A percentile compares a stretch with the other conserved stretches of the same genome.
Evolutionary conservation across 495 filamentous ascomycete species (phyloP).

Genomic region (Daldinia concentrica): DNA sequence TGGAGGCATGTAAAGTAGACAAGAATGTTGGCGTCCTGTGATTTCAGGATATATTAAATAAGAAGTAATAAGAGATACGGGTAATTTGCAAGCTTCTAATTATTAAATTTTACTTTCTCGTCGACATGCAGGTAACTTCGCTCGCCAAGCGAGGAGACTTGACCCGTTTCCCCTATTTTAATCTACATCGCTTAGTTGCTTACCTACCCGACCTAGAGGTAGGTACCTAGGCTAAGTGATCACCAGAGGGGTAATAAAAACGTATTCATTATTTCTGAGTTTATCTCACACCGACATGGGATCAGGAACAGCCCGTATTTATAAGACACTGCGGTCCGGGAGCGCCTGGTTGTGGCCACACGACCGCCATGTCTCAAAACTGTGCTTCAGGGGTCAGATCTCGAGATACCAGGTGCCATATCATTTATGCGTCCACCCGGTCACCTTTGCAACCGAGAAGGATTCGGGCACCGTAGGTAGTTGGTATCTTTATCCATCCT

Average conservation of each 20-base stretch:
- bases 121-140: neutral
- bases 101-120: neutral
- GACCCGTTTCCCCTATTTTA: neutral
- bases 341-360: neutral
- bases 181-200: neutral
- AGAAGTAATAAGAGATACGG: neutral
- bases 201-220: neutral
- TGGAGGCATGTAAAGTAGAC: too few species aligned
- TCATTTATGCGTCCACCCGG: neutral
- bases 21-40: neutral
- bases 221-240: neutral
- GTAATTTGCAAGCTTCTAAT: neutral
- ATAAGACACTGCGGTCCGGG: conserved; percentile 1
- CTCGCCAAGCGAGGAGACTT: neutral
- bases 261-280: neutral
- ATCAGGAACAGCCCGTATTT: neutral
- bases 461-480: neutral
- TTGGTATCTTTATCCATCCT: too few species aligned
- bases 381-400: neutral
- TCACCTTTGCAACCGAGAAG: neutral
- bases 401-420: neutral
- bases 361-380: neutral
- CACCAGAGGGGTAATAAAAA: neutral
- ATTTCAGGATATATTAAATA: neutral
- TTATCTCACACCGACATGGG: conserved; percentile 1